Conservation (phyloP, 106 monocot species). For the Agapanthus africanus region DNA sequence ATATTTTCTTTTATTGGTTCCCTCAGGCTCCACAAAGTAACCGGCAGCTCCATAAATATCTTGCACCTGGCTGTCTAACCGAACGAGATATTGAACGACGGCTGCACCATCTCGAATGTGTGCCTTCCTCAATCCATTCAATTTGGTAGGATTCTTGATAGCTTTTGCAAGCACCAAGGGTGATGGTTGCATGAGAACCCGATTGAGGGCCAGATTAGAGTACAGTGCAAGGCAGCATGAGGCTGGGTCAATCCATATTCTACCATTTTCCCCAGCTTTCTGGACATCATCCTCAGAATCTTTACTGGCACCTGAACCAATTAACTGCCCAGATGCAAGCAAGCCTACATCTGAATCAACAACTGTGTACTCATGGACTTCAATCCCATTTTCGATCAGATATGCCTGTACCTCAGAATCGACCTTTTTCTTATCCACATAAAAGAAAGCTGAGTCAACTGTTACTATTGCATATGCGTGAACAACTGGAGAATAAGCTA, state of each 20-base stretch:
- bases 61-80: constrained; percentile 68
- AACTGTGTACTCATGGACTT: constrained; percentile 46
- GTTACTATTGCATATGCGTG: constrained; percentile 91
- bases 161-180: constrained; percentile 93
- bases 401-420: constrained; percentile 56
- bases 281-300: constrained; percentile 5
- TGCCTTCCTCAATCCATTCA: constrained; percentile 86
- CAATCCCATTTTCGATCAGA: constrained; percentile 67
- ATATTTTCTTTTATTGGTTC: constrained; percentile 43
- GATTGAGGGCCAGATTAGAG: constrained; percentile 44
- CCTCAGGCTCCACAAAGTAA: constrained; percentile 65
- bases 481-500: constrained; percentile 79
- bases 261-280: constrained; percentile 17
- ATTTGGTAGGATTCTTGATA: constrained; percentile 78
- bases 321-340: constrained; percentile 66
- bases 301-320: constrained; percentile 11
- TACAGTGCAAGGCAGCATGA: constrained; percentile 73
- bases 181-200: constrained; percentile 65
- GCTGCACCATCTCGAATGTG: constrained; percentile 97
- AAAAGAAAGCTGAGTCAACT: constrained; percentile 65
- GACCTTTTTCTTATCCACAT: constrained; percentile 93
- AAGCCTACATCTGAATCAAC: constrained; percentile 67
- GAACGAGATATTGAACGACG: constrained; percentile 89
- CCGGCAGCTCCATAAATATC: constrained; percentile 96
- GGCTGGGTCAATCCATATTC: constrained; percentile 74